Evolutionary conservation across 768 basidiomycete genomes (phyloP), one percentile per base, ranked within the genome.

Genomic region (Hebeloma cylindrosporum): DNA sequence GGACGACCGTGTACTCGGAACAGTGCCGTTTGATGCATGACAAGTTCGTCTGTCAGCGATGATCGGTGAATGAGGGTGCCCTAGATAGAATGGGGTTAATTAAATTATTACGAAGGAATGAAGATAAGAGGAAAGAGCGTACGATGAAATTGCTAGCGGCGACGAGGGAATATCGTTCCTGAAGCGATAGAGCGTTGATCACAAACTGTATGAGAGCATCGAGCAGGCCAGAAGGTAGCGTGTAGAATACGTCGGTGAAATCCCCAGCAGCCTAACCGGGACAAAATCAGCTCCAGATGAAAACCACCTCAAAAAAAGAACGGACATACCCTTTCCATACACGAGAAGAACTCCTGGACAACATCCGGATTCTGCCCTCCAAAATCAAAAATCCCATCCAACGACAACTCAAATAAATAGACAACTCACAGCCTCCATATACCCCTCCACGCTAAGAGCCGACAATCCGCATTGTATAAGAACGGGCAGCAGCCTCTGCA

Each of bases 321-420:
- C 5, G 20, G 13, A 70, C 77, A 35, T 49, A 89, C 88, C 33
- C 79, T 75, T 33, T 91, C 88, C 72, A 88, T 76, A 59, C 83
- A 93, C 7, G 74, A 74, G 65, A 94, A 95, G 63, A 93, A 94
- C 18, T 82, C 83, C 59, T 93, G 91, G 11, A 92, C 89, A 20
- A 95, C 79, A 60, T 95, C 93, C 0, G 93, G 93, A 58, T 95
- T 91, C 91, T 95, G 43, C 27, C 11, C 13, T 18, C 3, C 33
- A 44, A 13, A 29, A 26, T 21, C 7, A 32, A 27, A 27, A 16
- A 23, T 8, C 32, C 27, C 18, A 27, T 39, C 29, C 10, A 8
- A 9, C 32, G 6, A 3, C 22, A 25, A 30, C 1, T 18, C 3
- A 22, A 18, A 31, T 32, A 40, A 18, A 40, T 36, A 22, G 16